Evolutionary conservation across 306 rosid species (phyloP).

Genomic region (Cucumis sativus): DNA sequence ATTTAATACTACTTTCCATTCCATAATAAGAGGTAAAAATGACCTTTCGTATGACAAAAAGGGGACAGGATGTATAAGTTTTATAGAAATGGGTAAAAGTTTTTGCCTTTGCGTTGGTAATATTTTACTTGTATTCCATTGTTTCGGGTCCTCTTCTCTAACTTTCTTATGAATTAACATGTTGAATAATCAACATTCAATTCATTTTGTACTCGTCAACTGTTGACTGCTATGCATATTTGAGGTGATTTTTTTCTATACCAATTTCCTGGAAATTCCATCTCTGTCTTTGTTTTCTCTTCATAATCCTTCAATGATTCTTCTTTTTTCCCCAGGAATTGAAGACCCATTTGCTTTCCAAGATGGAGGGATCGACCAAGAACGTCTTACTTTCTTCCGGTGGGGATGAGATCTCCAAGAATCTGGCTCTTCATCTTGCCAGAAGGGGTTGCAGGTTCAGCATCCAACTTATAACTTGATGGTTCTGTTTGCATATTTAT

Average conservation of each 20-base stretch:
- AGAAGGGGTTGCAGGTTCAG: constrained; percentile 75
- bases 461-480: background rate
- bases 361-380: constrained; percentile 24
- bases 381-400: constrained; percentile 53
- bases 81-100: too few relatives aligned
- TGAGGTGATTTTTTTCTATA: background rate
- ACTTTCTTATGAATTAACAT: background rate
- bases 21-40: too few relatives aligned
- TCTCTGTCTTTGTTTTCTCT: background rate
- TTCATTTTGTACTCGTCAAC: background rate
- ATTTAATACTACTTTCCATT: too few relatives aligned
- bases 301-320: background rate
- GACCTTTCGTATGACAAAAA: too few relatives aligned
- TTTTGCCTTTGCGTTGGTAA: too few relatives aligned
- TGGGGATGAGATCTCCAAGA: constrained; percentile 54
- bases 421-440: constrained; percentile 57
- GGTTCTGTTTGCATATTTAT: background rate
- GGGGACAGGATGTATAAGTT: too few relatives aligned
- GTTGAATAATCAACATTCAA: background rate
- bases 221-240: background rate
- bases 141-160: background rate
- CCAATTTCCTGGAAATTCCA: background rate
- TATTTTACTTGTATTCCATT: background rate
- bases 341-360: background rate
- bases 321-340: background rate